Evolutionary conservation across 78 protist genomes (phyloP).

Genomic region (Emiliania huxleyi): DNA sequence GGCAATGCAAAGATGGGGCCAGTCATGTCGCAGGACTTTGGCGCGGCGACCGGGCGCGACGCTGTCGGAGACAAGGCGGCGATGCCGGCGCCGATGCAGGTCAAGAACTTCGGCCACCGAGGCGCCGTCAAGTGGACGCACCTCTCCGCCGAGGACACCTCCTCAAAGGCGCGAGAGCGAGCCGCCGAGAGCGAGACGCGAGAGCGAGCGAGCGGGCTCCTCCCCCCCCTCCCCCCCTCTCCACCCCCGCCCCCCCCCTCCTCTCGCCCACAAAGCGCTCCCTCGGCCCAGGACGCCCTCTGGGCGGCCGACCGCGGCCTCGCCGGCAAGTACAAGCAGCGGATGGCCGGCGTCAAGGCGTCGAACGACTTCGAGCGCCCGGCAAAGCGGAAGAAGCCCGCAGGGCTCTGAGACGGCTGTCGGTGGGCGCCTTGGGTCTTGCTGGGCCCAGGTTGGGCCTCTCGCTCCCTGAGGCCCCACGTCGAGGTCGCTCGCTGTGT

Average conservation of each 20-base stretch:
- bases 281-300: background rate
- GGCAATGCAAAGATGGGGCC: slow-evolving; percentile 6
- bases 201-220: too few relatives aligned
- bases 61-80: background rate
- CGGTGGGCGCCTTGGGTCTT: too few relatives aligned
- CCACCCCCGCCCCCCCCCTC: too few relatives aligned
- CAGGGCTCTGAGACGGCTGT: too few relatives aligned
- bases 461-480: too few relatives aligned
- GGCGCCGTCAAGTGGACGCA: slow-evolving; percentile 34
- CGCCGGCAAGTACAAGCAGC: background rate
- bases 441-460: too few relatives aligned
- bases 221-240: too few relatives aligned
- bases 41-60: slow-evolving; percentile 23
- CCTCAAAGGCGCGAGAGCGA: background rate
- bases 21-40: slow-evolving; percentile 14
- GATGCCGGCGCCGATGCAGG: slow-evolving; percentile 29
- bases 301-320: background rate
- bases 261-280: too few relatives aligned
- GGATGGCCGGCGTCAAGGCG: background rate
- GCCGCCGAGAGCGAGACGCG: background rate
- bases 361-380: background rate
- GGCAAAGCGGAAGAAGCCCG: background rate
- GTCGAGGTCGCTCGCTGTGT: too few relatives aligned
- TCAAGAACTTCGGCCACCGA: slow-evolving; percentile 33
- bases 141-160: slow-evolving; percentile 20